Evolutionary conservation across 345 rosid genomes (phyloP), one percentile per base, ranked within the genome.

Genomic region (Gossypium sturtianum): DNA sequence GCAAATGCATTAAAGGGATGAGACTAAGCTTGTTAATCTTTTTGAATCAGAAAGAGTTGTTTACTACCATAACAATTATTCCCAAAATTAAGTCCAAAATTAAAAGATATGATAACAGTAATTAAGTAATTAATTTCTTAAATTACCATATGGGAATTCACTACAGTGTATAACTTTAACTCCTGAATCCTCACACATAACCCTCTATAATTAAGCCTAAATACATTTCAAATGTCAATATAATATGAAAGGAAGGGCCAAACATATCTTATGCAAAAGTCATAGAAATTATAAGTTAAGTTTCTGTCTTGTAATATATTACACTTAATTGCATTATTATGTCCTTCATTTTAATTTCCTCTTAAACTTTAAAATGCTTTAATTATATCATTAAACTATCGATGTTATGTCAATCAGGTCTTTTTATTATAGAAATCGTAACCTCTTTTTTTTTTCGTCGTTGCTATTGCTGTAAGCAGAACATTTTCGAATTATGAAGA

Each of bases 1-100:
- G 43, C 72, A 75, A 20, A 74, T 51, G 57, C n/a, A n/a, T n/a
- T n/a, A n/a, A n/a, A n/a, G n/a, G n/a, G n/a, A n/a, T n/a, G n/a
- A n/a, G n/a, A n/a, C 25, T 44, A 20, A 68, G 62, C 47, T 74
- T 27, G 61, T 43, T 25, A 8, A 12, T 47, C 59, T 51, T 53
- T 76, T 67, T 22, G 75, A 76, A 58, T 73, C 49, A 76, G 11
- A 54, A 47, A 53, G 6, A 49, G 16, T 12, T 57, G 64, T 59
- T 70, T 65, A 23, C 45, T 65, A 23, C 45, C 72, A 63, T 44
- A 19, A 66, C 13, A 29, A 75, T 66, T 22, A 25, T 67, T 67
- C 60, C 77, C 66, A 47, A 64, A 64, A 63, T 65, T 72, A 56
- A 22, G 48, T 20, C 61, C 9, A 53, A 70, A 20, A 22, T 43